Evolutionary conservation across 2,329 filamentous ascomycete genomes (phyloP), one percentile per base, ranked within the genome.

Genomic region (Stemphylium beticola): DNA sequence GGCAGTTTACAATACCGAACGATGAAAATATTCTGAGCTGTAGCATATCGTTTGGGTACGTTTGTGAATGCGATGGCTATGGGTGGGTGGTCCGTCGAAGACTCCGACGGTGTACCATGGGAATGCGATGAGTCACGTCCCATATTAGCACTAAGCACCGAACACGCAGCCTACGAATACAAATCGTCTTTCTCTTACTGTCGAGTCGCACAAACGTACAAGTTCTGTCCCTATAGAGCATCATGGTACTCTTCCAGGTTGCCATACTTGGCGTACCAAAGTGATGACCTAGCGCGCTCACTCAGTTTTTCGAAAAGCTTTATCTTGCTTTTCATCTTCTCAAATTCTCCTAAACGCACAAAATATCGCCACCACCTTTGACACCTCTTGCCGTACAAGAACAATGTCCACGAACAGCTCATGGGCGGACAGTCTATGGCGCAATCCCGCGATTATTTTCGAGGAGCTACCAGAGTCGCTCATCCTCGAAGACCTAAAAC

Each of bases 401-500:
- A 26, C n/a, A 32, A 52, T 52, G 42, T 48, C 53, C 39, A 52
- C 33, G 33, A 38, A 43, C 12, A 45, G 38, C 26, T 31, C 32
- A 50, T 53, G 49, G 54, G 49, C 40, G 22, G 40, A 53, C 36
- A 49, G 49, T 40, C 49, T 49, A 49, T 57, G 54, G 45, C 54
- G 54, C 31, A 57, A 47, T 41, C 50, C 50, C 50, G 50, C 43
- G 15, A 48, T 47, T 37, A 20, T 48, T 31, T 42, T 53, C 15
- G 38, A 48, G 24, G 37, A 53, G n/a, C 50, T 54, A 32, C 26
- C 50, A 50, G 33, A 49, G 18, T 48, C 50, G 1, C 45, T 57
- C 40, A 53, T 59, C 45, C 34, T 53, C 34, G 53, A 53, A 53
- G 49, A 59, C 45, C 41, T 57, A 26, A 50, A 56, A 50, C 49